phyloP scores from a whole-genome alignment of 2,329 filamentous ascomycete species.

The Alternaria arborescens region DNA sequence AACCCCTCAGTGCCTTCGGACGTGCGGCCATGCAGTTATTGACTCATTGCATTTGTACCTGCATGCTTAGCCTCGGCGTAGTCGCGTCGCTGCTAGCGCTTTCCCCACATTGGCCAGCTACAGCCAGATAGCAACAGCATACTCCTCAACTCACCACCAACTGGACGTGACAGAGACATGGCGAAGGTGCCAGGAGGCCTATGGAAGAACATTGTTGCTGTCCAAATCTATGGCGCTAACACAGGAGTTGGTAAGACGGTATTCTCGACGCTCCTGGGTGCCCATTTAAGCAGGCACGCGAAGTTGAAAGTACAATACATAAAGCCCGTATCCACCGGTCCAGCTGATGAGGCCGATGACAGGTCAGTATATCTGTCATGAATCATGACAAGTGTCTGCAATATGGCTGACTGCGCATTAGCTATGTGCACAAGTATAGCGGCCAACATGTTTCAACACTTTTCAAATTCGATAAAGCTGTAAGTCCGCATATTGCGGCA shows the following conservation, averaged over 20 bases:
- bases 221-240: conserved; percentile 84
- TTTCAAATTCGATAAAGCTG: conserved; percentile 75
- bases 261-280: conserved; percentile 75
- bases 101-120: conserved; percentile 1
- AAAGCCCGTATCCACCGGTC: conserved; percentile 84
- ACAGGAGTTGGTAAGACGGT: conserved; percentile 88
- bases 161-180: conserved; percentile 29
- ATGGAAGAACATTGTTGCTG: conserved; percentile 72
- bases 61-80: conserved; percentile 9
- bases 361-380: conserved; percentile 55
- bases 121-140: not conserved
- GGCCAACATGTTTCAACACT: conserved; percentile 67
- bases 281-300: conserved; percentile 53
- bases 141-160: conserved; percentile 2
- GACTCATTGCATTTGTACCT: conserved; percentile 18
- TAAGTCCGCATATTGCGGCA: conserved; percentile 81
- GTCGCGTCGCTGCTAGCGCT: conserved; percentile 6
- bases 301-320: conserved; percentile 67
- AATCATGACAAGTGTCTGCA: not conserved
- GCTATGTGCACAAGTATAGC: conserved; percentile 70
- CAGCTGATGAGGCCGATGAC: conserved; percentile 74
- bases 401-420: conserved; percentile 39
- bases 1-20: conserved; percentile 5
- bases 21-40: conserved; percentile 3
- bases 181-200: conserved; percentile 66